Conservation (phyloP, 352 stramenopile species). For the Pythium utonaiense region DNA sequence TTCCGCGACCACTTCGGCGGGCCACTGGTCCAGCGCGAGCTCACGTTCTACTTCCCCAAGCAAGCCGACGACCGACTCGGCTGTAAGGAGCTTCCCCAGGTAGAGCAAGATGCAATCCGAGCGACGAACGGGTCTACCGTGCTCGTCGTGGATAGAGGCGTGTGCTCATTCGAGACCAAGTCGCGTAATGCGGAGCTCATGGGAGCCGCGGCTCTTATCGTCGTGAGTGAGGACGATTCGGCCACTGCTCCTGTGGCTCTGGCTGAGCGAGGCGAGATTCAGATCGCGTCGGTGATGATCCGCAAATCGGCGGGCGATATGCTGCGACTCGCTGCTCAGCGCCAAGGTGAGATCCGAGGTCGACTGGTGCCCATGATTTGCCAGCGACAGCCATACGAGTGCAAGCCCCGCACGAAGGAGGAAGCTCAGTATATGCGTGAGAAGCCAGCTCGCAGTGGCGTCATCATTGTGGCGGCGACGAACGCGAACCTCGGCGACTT, state of each 20-base stretch:
- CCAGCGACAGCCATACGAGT: slow-evolving; percentile 43
- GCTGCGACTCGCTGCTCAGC: slow-evolving; percentile 29
- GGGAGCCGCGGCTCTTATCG: slow-evolving; percentile 43
- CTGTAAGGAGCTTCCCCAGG: slow-evolving; percentile 33
- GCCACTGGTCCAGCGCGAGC: slow-evolving; percentile 32
- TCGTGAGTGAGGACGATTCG: slow-evolving; percentile 48
- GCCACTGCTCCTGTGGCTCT: slow-evolving; percentile 35
- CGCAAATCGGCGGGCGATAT: slow-evolving; percentile 45
- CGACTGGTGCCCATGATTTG: slow-evolving; percentile 57
- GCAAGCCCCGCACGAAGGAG: slow-evolving; percentile 22
- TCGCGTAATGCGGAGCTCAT: slow-evolving; percentile 41
- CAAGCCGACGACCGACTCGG: slow-evolving; percentile 33
- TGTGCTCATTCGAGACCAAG: slow-evolving; percentile 68
- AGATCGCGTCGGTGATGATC: slow-evolving; percentile 61
- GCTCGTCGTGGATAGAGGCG: slow-evolving; percentile 54
- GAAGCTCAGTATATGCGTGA: slow-evolving; percentile 42
- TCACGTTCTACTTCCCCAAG: slow-evolving; percentile 46
- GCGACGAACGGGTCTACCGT: slow-evolving; percentile 33
- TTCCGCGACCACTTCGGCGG: slow-evolving; percentile 59
- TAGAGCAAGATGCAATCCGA: slow-evolving; percentile 29
- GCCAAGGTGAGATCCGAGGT: slow-evolving; percentile 32
- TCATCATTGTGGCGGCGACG: slow-evolving; percentile 22
- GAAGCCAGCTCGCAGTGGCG: slow-evolving; percentile 30
- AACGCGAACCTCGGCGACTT: slow-evolving; percentile 40
- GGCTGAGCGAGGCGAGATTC: slow-evolving; percentile 42